Base-by-base conservation (phyloP, 202 grass and related monocot genomes). In the Musa balbisiana region DNA sequence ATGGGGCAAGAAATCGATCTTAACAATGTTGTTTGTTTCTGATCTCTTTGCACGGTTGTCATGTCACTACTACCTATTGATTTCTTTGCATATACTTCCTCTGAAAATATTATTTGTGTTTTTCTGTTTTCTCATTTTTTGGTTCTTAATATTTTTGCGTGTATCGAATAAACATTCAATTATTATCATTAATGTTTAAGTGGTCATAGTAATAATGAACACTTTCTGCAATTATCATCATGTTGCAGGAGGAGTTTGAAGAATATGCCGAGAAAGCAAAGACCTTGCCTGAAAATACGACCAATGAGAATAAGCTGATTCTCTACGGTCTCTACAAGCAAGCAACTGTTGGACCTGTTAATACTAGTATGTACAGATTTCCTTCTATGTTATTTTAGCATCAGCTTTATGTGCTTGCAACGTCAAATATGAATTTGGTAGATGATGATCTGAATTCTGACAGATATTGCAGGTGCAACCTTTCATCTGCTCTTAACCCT, bases 301-400 rank as follows among this genome's bases (percentile, higher is more conserved):
- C 23, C 53, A 56, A 74, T 56, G 72, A 74, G 72, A 55, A 53
- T 24, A 56, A 56, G 53, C 53, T 74, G 22, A 74, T 74, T 22
- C 52, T 74, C 15, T 74, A 74, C 56, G 72, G 53, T 11, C 72
- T 74, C 53, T 74, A 74, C 72, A 74, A 74, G 53, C 53, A 74
- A 33, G 72, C 72, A 74, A 74, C 72, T 33, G 72, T 74, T 58
- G 72, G 72, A 29, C 72, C 72, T 17, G 24, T 74, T 19, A 74
- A 74, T 15, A 74, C 24, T 26, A 33, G 72, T 74, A 74, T 22
- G 67, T 11, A 9, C 17, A 59, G 1, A 64, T 10, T 53, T 73
- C 71, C 21, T 54, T n/a, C 20, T 26, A 50, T 9, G 50, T 51
- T 70, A 51, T 10, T 16, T 70, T 70, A 51, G 16, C 13, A 0